These are phyloP conservation scores for Pichia nanzhaoensis DNA, from an alignment of 805 yeast species.

Conservation along the genomic window DNA sequence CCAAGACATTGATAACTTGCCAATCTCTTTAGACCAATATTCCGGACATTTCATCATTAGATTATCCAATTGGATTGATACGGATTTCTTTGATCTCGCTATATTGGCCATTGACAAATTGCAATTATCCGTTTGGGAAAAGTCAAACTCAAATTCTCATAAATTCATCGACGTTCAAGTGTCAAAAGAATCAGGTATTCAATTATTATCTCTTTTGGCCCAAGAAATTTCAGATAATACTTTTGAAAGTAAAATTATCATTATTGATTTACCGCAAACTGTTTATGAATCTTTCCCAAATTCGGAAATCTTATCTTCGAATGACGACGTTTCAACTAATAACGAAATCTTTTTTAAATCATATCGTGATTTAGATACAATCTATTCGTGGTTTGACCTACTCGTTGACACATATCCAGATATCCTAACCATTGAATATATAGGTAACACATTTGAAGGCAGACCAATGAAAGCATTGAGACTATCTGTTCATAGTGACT, in stretches of 20 bases:
- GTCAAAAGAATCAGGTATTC: slow-evolving; percentile 17
- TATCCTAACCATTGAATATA: slow-evolving; percentile 51
- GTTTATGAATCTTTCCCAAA: slow-evolving; percentile 50
- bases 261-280: slow-evolving; percentile 51
- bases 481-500: slow-evolving; percentile 41
- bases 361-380: slow-evolving; percentile 60
- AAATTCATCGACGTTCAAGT: slow-evolving; percentile 43
- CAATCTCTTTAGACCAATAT: slow-evolving; percentile 4
- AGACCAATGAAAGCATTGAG: slow-evolving; percentile 63
- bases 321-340: slow-evolving; percentile 8
- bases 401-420: slow-evolving; percentile 58
- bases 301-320: background rate
- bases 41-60: slow-evolving; percentile 39
- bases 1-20: background rate
- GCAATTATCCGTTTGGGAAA: slow-evolving; percentile 44
- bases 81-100: slow-evolving; percentile 13
- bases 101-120: slow-evolving; percentile 19
- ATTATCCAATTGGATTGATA: slow-evolving; percentile 27
- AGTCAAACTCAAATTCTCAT: slow-evolving; percentile 26
- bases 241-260: slow-evolving; percentile 35
- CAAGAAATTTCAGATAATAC: slow-evolving; percentile 7
- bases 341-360: slow-evolving; percentile 61
- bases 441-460: slow-evolving; percentile 75
- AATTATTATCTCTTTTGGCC: slow-evolving; percentile 16
- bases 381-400: slow-evolving; percentile 65